A percentile compares a stretch with the other conserved stretches of the same genome.
Conservation (phyloP, 305 asterid genomes). For the Solanum hybrid region DNA sequence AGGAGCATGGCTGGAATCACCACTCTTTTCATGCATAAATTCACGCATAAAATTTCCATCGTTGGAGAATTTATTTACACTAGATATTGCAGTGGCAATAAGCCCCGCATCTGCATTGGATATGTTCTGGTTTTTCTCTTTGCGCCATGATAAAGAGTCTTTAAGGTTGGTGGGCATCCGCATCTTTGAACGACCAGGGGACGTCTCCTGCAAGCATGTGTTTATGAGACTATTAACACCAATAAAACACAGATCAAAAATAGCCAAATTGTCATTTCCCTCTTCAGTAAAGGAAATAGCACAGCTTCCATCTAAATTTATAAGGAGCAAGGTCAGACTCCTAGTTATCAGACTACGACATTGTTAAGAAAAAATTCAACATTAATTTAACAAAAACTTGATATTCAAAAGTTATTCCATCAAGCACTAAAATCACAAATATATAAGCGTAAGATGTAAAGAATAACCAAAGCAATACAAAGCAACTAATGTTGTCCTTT, state of each 20-base stretch:
- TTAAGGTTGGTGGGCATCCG: slow-evolving; percentile 69
- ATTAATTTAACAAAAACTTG: neutral
- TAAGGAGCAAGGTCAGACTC: neutral
- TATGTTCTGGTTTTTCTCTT: slow-evolving; percentile 35
- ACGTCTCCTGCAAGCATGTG: slow-evolving; percentile 25
- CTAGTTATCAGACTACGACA: neutral
- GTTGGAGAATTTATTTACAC: slow-evolving; percentile 50
- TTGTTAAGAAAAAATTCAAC: neutral
- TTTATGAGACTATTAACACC: neutral
- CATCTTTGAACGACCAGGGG: slow-evolving; percentile 48
- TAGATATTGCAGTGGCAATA: slow-evolving; percentile 61
- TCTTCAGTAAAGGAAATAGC: neutral
- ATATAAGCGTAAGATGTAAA: neutral
- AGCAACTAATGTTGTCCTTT: neutral
- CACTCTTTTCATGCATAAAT: slow-evolving; percentile 27
- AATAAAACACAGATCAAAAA: neutral
- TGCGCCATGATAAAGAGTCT: slow-evolving; percentile 81
- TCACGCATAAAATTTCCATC: slow-evolving; percentile 65
- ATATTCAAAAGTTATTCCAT: neutral
- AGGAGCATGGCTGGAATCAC: slow-evolving; percentile 18
- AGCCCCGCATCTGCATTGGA: slow-evolving; percentile 51
- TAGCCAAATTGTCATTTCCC: neutral
- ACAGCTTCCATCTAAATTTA: neutral
- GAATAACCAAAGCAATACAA: neutral
- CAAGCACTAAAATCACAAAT: neutral